Evolutionary conservation across 2,329 filamentous ascomycete species (phyloP), one percentile per base, ranked within the genome.

Genomic region (Juglanconis juglandina): DNA sequence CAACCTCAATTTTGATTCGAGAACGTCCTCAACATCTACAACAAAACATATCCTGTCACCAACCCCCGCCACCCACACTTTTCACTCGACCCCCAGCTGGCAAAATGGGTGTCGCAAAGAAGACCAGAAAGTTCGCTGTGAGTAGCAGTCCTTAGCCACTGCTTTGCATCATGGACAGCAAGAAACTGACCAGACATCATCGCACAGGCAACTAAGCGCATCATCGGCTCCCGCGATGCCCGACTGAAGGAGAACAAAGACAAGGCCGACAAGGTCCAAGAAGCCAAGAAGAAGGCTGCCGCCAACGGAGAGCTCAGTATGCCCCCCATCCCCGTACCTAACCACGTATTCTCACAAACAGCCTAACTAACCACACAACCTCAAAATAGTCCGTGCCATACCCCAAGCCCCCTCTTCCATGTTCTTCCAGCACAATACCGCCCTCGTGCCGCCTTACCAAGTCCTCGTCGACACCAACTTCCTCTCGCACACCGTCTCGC

Each of bases 391-490:
- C 32, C 61, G 61, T 39, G 61, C 60, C 34, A 53, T 63, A 53
- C 89, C 90, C 5, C 90, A 95, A 78, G 89, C 90, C 70, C 89
- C 91, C 11, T 91, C 90, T 24, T 84, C 86, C 64, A 86, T 96
- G 76, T 96, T 96, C 85, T 96, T 96, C 76, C 84, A 90, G 71
- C 89, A 91, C 80, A 97, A 97, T 77, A 89, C 88, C 56, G 89
- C 91, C 56, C 85, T 97, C 49, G 87, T 91, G 10, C 92, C 93
- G 3, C 92, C 92, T 1, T 96, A 96, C 79, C 76, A 76, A 53
- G 84, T 94, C 59, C 84, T 96, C 9, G 83, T 95, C 70, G 91
- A 96, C 74, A 94, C 92, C 73, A 96, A 96, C 72, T 96, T 96
- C 71, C 83, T 96, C 64, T 91, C 87, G 44, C 92, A 96, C 75